Evolutionary conservation across 139 green algal species (phyloP).

Genomic region (Chlamydomonas sphaeroides): DNA sequence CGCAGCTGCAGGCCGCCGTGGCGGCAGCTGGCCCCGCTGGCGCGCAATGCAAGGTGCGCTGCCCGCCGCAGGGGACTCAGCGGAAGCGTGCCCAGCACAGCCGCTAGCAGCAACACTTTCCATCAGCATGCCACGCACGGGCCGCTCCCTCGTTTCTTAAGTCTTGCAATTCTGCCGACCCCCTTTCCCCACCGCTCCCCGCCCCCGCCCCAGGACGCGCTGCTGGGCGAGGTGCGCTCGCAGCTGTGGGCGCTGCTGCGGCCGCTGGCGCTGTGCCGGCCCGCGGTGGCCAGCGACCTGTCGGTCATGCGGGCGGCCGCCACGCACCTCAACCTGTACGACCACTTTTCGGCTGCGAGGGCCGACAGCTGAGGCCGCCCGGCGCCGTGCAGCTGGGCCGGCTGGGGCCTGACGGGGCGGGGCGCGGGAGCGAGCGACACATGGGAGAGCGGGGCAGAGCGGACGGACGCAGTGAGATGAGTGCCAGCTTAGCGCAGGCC

Average conservation of each 20-base stretch:
- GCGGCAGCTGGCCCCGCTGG: neutral
- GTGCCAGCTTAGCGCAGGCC: too few relatives aligned
- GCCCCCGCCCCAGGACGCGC: neutral
- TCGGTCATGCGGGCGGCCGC: neutral
- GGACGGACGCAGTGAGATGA: too few relatives aligned
- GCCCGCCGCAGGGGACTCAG: too few relatives aligned
- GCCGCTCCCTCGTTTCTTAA: too few relatives aligned
- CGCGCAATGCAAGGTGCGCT: constrained; percentile 1
- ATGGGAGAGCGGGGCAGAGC: too few relatives aligned
- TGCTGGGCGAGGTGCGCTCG: neutral
- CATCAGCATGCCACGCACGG: too few relatives aligned
- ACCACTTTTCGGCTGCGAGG: constrained; percentile 29
- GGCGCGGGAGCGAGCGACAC: too few relatives aligned
- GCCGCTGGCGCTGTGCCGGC: constrained; percentile 26
- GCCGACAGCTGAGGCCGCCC: neutral
- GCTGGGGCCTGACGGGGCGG: too few relatives aligned
- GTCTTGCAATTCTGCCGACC: neutral
- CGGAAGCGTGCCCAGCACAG: too few relatives aligned
- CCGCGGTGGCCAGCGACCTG: constrained; percentile 12
- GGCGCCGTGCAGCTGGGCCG: too few relatives aligned
- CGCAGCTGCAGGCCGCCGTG: constrained; percentile 13
- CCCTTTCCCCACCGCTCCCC: neutral
- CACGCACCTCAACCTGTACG: constrained; percentile 35
- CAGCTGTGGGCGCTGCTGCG: constrained; percentile 31
- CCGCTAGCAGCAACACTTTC: too few relatives aligned